Evolutionary conservation across 2,329 filamentous ascomycete species (phyloP), one percentile per base, ranked within the genome.

Genomic region (Claviceps paspali): DNA sequence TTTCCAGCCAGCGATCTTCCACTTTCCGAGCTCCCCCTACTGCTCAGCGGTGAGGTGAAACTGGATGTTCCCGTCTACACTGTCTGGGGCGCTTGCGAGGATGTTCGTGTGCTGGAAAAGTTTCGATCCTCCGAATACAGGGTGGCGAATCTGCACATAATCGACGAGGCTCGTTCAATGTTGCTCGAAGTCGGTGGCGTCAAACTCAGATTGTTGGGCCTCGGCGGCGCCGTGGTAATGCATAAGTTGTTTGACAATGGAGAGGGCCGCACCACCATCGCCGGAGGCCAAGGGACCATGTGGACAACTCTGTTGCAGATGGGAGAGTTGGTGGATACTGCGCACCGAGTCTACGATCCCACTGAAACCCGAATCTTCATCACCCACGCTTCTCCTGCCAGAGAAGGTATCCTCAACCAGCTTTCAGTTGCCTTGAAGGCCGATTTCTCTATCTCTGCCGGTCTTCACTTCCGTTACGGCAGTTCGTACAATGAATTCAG

Each of bases 401-500:
- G 91, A 46, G 91, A 98, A 61, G 91, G 91, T 43, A 84, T 98
- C 49, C 65, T 98, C 46, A 98, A 98, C 61, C 91, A 98, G 65
- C 78, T 98, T 12, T 95, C 91, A 2, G 91, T 98, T 36, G 92
- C 86, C 1, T 73, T 98, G 37, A 98, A 98, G 64, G 87, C 91
- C 24, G 91, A 98, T 57, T 98, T 98, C 61, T 98, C 91, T 18
- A 80, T 98, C 52, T 98, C 91, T 9, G 91, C 91, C 35, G 91
- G 91, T 51, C 77, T 98, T 21, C 91, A 98, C 62, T 98, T 98
- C 77, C 76, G 91, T 46, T 98, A 98, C 49, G 91, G 92, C 46
- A 96, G 88, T 60, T 98, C 92, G 1, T 98, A 98, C 70, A 98
- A 98, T 62, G 92, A 98, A 59, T 98, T 98, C 63, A 95, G 87